Percentiles rank a stretch among this genome's conserved stretches.
phyloP scores from a whole-genome alignment of 768 basidiomycete species.

The Hypholoma sublateritium region DNA sequence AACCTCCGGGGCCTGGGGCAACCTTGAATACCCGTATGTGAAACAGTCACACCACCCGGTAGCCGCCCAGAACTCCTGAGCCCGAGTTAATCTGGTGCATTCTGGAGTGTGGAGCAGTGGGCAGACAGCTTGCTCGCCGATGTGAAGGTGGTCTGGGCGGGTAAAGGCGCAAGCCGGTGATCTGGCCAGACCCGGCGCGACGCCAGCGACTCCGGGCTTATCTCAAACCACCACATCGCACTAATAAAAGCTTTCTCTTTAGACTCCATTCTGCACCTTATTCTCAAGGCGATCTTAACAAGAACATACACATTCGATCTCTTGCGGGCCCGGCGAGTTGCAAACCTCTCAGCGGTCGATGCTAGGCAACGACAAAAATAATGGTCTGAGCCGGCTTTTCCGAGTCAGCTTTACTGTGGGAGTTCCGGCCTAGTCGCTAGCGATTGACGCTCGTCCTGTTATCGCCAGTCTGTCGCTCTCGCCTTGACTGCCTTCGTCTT shows the following conservation, averaged over 20 bases:
- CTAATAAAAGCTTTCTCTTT: neutral
- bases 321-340: neutral
- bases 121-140: neutral
- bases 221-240: neutral
- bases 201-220: neutral
- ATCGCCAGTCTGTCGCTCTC: neutral
- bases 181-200: neutral
- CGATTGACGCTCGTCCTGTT: neutral
- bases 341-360: too few relatives aligned
- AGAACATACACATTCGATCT: neutral
- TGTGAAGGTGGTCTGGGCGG: constrained; percentile 1
- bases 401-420: constrained; percentile 3
- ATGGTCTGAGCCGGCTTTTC: too few relatives aligned
- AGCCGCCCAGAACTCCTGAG: neutral
- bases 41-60: constrained; percentile 1
- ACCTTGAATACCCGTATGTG: constrained; percentile 6
- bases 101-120: neutral
- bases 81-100: neutral
- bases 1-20: neutral
- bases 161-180: neutral
- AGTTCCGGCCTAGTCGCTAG: neutral
- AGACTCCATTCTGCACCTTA: neutral
- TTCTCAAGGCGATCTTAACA: too few relatives aligned
- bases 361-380: too few relatives aligned
- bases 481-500: neutral